These are phyloP conservation scores for Zygotorulaspora florentina DNA, from an alignment of 805 yeast genomes.

Conservation along the genomic window DNA sequence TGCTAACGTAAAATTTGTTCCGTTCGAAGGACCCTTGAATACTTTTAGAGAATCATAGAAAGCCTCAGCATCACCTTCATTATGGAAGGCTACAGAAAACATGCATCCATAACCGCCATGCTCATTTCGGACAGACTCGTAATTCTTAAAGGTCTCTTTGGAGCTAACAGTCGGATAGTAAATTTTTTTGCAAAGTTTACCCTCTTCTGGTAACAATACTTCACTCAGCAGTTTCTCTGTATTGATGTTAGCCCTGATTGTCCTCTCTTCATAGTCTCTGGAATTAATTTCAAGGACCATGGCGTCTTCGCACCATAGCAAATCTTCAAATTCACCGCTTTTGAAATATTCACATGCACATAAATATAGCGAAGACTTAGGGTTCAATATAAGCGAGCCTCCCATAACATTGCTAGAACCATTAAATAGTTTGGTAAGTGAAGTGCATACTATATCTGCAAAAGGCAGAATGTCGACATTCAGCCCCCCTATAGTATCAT, in stretches of 20 bases:
- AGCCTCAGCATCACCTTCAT: constrained; percentile 8
- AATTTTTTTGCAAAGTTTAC: constrained; percentile 8
- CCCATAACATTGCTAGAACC: constrained; percentile 97
- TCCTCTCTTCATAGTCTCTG: constrained; percentile 70
- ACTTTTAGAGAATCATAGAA: constrained; percentile 12
- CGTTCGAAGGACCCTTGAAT: constrained; percentile 77
- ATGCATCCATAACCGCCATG: constrained; percentile 15
- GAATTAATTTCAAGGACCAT: constrained; percentile 84
- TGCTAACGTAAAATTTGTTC: constrained; percentile 81
- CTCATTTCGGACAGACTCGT: constrained; percentile 8
- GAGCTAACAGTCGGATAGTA: constrained; percentile 14
- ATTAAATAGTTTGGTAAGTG: constrained; percentile 84
- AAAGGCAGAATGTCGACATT: constrained; percentile 72
- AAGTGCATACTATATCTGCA: constrained; percentile 78
- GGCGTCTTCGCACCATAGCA: constrained; percentile 89
- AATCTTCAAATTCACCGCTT: constrained; percentile 52
- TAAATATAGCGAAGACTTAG: constrained; percentile 46
- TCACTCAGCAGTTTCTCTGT: constrained; percentile 31
- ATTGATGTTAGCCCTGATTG: constrained; percentile 44
- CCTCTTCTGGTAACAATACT: constrained; percentile 8
- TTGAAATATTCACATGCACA: constrained; percentile 47
- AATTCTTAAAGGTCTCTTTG: constrained; percentile 9
- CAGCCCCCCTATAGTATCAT: constrained; percentile 74
- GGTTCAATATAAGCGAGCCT: constrained; percentile 74
- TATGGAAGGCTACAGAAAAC: constrained; percentile 10